Conservation (phyloP, 2,329 filamentous ascomycete genomes). For the Magnaporthales sp. region DNA sequence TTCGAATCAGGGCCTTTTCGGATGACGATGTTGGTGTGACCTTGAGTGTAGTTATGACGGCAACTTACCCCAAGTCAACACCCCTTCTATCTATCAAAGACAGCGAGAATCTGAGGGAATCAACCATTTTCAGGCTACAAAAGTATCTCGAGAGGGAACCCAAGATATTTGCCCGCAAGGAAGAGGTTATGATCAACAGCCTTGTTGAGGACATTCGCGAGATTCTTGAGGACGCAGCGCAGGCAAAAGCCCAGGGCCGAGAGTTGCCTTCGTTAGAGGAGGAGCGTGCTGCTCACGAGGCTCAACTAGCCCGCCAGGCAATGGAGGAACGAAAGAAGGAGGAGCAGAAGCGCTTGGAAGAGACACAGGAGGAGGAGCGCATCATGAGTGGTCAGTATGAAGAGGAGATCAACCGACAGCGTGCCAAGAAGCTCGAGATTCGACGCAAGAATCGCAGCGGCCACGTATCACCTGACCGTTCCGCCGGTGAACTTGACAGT, state of each 20-base stretch:
- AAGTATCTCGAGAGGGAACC: conserved; percentile 53
- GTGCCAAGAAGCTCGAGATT: conserved; percentile 53
- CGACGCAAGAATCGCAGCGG: conserved; percentile 50
- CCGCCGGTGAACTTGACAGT: conserved; percentile 23
- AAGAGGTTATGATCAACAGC: conserved; percentile 53
- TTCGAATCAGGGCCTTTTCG: conserved; percentile 65
- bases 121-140: conserved; percentile 62
- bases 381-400: conserved; percentile 63
- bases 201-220: conserved; percentile 63
- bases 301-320: conserved; percentile 54
- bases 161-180: conserved; percentile 39
- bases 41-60: conserved; percentile 73
- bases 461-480: conserved; percentile 26
- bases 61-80: conserved; percentile 81
- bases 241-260: conserved; percentile 63
- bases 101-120: conserved; percentile 56
- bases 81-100: conserved; percentile 65
- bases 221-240: conserved; percentile 79
- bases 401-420: conserved; percentile 61
- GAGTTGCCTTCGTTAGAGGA: conserved; percentile 81
- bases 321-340: conserved; percentile 45
- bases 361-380: conserved; percentile 59
- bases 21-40: conserved; percentile 64
- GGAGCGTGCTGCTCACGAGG: conserved; percentile 77
- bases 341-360: conserved; percentile 43